Conservation (phyloP, 2,329 filamentous ascomycete genomes). For the Sporothrix schenckii region DNA sequence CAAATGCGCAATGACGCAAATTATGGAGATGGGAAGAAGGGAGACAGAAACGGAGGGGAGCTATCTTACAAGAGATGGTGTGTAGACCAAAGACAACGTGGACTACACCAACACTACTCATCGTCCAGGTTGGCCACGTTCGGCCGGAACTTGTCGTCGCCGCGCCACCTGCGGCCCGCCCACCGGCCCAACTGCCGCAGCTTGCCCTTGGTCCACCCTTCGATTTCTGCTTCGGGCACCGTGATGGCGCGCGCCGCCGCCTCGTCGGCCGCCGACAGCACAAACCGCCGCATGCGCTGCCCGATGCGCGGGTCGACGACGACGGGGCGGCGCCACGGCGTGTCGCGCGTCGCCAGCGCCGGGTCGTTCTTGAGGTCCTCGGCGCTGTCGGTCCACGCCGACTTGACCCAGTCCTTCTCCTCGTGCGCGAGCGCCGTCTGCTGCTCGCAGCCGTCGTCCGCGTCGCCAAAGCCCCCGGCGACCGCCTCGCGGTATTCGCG, state of each 20-base stretch:
- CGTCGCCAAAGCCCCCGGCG: neutral
- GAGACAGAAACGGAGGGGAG: neutral
- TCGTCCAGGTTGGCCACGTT: constrained; percentile 37
- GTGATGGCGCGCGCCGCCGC: constrained; percentile 64
- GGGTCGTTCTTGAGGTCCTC: constrained; percentile 21
- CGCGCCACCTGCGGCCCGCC: constrained; percentile 48
- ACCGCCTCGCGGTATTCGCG: constrained; percentile 53
- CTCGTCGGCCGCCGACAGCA: constrained; percentile 70
- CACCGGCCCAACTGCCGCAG: constrained; percentile 58
- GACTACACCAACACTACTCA: neutral
- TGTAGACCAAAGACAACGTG: neutral
- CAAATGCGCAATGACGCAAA: constrained; percentile 4
- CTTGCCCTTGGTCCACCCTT: constrained; percentile 68
- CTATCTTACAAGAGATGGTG: neutral
- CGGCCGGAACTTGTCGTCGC: constrained; percentile 47
- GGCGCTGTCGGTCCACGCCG: constrained; percentile 62
- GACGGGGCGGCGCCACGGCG: constrained; percentile 74
- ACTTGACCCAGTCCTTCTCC: constrained; percentile 83
- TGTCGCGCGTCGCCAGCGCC: constrained; percentile 51
- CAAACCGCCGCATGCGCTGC: constrained; percentile 78
- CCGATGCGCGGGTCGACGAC: constrained; percentile 76
- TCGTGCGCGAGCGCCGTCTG: constrained; percentile 67
- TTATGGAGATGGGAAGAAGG: constrained; percentile 7
- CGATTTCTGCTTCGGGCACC: constrained; percentile 68
- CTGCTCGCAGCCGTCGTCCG: constrained; percentile 59